Conservation (phyloP, 805 yeast species). For the Yamadazyma sp. region DNA sequence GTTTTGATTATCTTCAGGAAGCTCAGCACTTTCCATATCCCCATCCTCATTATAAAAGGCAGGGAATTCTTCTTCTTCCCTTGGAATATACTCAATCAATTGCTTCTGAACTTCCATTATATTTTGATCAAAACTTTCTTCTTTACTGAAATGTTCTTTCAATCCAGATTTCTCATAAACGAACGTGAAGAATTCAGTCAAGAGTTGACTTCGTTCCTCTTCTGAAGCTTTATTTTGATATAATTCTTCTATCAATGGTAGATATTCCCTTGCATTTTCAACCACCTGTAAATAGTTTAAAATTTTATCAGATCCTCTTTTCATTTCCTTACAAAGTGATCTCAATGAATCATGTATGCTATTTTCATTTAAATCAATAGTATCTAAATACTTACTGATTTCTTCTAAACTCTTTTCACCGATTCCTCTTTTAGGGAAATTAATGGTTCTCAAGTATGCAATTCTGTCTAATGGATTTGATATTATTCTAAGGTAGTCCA, state of each 20-base stretch:
- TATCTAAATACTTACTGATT: constrained; percentile 14
- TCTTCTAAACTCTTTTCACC: constrained; percentile 53
- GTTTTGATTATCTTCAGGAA: constrained; percentile 10
- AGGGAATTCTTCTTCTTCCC: constrained; percentile 24
- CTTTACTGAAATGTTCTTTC: constrained; percentile 22
- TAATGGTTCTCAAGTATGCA: constrained; percentile 57
- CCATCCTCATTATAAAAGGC: constrained; percentile 3
- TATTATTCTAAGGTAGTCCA: constrained; percentile 65
- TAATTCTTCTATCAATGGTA: constrained; percentile 11
- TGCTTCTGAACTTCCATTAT: constrained; percentile 38
- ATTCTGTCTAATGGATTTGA: constrained; percentile 56
- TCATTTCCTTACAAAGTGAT: neutral
- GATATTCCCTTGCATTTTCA: constrained; percentile 14
- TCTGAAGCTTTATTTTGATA: too few relatives aligned
- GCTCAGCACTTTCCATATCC: neutral
- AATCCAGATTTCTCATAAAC: constrained; percentile 29
- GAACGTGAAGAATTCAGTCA: constrained; percentile 3
- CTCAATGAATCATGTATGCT: constrained; percentile 14
- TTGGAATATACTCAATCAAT: constrained; percentile 31
- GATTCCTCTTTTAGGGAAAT: constrained; percentile 62
- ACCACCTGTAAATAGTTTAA: constrained; percentile 25
- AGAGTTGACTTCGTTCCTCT: neutral
- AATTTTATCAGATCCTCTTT: neutral
- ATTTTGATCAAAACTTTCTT: constrained; percentile 31
- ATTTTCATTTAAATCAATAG: constrained; percentile 7